Percentiles rank a stretch among this genome's conserved stretches.
Conservation (phyloP, 2,329 filamentous ascomycete genomes). For the Rhynchosporium secalis region DNA sequence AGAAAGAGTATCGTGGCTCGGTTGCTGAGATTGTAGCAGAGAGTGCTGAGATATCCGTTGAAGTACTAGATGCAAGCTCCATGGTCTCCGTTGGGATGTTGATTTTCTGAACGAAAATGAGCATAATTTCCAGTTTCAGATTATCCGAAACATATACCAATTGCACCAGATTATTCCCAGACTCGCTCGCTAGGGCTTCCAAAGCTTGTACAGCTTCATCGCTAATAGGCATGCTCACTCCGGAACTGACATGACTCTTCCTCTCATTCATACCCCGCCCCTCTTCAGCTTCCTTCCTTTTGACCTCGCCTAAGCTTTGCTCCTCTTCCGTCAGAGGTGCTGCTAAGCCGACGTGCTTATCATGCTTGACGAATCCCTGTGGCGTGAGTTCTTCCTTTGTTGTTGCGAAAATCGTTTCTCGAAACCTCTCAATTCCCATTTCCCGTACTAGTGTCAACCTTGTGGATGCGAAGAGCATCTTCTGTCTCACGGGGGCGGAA, state of each 20-base stretch:
- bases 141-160: constrained; percentile 52
- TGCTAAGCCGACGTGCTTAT: constrained; percentile 62
- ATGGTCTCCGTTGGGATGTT: constrained; percentile 69
- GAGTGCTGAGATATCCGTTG: constrained; percentile 59
- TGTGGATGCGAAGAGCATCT: constrained; percentile 83
- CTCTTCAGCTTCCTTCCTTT: constrained; percentile 72
- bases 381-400: constrained; percentile 66
- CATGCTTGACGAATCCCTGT: constrained; percentile 70
- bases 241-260: constrained; percentile 49
- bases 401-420: constrained; percentile 74
- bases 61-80: constrained; percentile 57
- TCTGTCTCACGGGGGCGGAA: constrained; percentile 74
- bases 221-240: constrained; percentile 52
- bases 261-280: constrained; percentile 63
- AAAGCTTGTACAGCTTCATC: constrained; percentile 66
- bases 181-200: constrained; percentile 53
- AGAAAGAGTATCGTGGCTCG: constrained; percentile 79
- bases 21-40: constrained; percentile 59
- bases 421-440: constrained; percentile 75
- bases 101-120: constrained; percentile 57
- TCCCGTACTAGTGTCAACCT: constrained; percentile 74
- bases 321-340: constrained; percentile 82
- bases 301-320: constrained; percentile 67
- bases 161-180: constrained; percentile 57
- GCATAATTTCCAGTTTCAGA: not conserved